phyloP scores from a whole-genome alignment of 2,329 filamentous ascomycete genomes.

The Nemania sp. region DNA sequence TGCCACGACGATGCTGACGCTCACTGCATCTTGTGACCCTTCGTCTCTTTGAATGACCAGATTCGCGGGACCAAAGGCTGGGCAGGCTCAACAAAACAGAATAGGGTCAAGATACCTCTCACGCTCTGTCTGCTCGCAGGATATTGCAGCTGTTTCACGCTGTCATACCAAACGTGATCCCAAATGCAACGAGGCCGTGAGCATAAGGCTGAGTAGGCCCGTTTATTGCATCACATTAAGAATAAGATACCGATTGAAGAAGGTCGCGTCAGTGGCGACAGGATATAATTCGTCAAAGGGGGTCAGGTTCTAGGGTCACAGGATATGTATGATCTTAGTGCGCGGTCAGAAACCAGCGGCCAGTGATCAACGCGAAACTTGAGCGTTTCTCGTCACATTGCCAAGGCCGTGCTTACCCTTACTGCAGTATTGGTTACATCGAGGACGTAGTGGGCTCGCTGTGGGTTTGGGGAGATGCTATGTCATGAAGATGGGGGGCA shows the following conservation, averaged over 20 bases:
- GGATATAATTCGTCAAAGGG: constrained; percentile 1
- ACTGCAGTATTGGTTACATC: constrained; percentile 2
- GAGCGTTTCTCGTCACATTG: neutral
- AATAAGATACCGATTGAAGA: constrained; percentile 17
- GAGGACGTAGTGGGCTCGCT: too few relatives aligned
- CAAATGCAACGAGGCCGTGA: constrained; percentile 12
- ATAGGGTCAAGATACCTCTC: neutral
- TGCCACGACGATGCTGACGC: constrained; percentile 6
- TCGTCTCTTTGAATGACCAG: constrained; percentile 11
- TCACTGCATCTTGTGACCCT: constrained; percentile 15
- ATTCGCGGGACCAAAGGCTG: neutral
- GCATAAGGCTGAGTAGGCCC: constrained; percentile 14
- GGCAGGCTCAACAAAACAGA: neutral
- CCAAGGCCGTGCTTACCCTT: constrained; percentile 14
- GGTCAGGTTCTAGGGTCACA: constrained; percentile 15
- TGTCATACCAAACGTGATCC: constrained; percentile 15
- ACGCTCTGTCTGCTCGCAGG: neutral
- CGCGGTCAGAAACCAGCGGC: neutral
- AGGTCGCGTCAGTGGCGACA: constrained; percentile 5
- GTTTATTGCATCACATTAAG: constrained; percentile 9
- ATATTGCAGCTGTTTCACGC: constrained; percentile 1
- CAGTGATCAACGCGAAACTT: constrained; percentile 1
- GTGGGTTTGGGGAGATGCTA: too few relatives aligned
- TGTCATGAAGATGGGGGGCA: too few relatives aligned
- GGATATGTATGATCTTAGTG: neutral